Base-by-base conservation (phyloP, 768 basidiomycete genomes). In the Leccinum barrowsii region DNA sequence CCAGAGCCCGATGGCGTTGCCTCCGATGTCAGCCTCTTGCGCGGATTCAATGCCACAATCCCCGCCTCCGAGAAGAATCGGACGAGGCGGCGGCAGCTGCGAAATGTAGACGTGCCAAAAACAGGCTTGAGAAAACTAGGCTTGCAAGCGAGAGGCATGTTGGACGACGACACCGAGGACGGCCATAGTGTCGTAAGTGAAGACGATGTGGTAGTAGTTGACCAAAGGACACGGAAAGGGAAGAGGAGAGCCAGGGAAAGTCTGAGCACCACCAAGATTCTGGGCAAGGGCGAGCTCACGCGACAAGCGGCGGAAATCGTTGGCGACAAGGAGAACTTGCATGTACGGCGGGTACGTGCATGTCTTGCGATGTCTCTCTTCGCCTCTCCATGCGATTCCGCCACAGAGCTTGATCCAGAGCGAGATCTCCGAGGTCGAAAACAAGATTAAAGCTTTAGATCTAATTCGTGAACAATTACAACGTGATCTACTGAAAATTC, bases 41-140 rank as follows among this genome's bases (percentile, higher is more conserved):
- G 89, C 48, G 96, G 96, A 0, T 98, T 98, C 74, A 89, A 92
- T 67, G 96, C 96, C 17, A 98, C 96, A 2, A 90, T 97, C 46
- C 96, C 96, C 12, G 90, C 89, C 68, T 84, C 94, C 40, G 89
- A 93, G 64, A 82, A 85, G 68, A 81, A 91, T 55, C 86, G 89
- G 60, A 78, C 84, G 13, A 78, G 94, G 59, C 74, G 94, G 61
- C 75, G 93, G 58, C 87, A 92, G 71, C 84, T 90, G 73, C 80
- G 94, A 58, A 90, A 86, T 64, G 83, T 92, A 13, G 89, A 92
- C 3, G 82, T 86, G 12, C 87, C 86, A 28, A 81, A 80, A 64
- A 76, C 91, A 46, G 93, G 94, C 1, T 71, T 95, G 63, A 92
- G 87, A 80, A 85, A 83, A 73, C 71, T 92, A 19, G 92, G 92